Base-by-base conservation (phyloP, 164 flowering plant genomes). In the Cinnamomum micranthum region DNA sequence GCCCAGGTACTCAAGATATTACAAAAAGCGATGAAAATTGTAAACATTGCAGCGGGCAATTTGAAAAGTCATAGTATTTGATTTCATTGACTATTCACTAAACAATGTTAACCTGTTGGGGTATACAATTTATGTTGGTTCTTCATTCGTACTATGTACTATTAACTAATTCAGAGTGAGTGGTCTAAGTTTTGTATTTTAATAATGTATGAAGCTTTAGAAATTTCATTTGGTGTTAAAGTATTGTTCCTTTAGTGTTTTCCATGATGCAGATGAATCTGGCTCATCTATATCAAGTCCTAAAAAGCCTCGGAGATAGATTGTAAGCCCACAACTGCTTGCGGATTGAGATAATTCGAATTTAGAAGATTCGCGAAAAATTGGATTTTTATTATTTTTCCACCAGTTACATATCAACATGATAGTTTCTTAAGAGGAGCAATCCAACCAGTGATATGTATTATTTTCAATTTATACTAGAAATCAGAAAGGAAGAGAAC, bases 341-440 rank as follows among this genome's bases (percentile, higher is more conserved):
- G 89, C 86, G n/a, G n/a, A 1, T 60, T 87, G 77, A 84, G 81
- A 3, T 85, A 88, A 51, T 83, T 90, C 5, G 89, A 88, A 50
- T 88, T 90, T 60, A 66, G 87, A 55, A 90, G 33, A 31, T 31
- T 31, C 0, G 33, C 33, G 4, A 0, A 0, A 31, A 31, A 4
- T 31, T 31, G 6, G 33, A 31, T 4, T 31, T 31, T 31, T 31
- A 31, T 31, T 0, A 4, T 0, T 31, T 31, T 31, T 31, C 33
- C 33, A 31, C 33, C 33, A 31, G 33, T 31, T 4, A 4, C 6
- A 31, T 31, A n/a, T 4, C 33, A 31, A 31, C 33, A 4, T 31
- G 0, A n/a, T n/a, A n/a, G n/a, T n/a, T n/a, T n/a, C 6, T 31
- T 31, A 31, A 31, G 33, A 31, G 33, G 33, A 4, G 33, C 33